Evolutionary conservation across 225 moss, liverwort and hornwort genomes (phyloP).

Genomic region (Anthoceros angustus): DNA sequence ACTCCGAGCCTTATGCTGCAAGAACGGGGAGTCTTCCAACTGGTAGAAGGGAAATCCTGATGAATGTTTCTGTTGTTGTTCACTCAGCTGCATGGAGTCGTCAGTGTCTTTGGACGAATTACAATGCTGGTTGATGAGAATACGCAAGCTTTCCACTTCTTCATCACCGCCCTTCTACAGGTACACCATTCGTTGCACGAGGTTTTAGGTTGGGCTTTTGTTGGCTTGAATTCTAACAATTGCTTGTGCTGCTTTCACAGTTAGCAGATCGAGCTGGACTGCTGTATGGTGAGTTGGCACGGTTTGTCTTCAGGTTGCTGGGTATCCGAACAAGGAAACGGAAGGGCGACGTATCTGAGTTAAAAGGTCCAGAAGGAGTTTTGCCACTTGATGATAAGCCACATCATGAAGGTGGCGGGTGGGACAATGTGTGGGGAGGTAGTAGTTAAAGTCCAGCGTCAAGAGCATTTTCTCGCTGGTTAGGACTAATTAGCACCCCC

Average conservation of each 20-base stretch:
- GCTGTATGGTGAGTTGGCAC: conserved; percentile 82
- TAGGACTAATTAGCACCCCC: background rate
- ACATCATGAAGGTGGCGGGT: background rate
- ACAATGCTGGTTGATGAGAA: conserved; percentile 94
- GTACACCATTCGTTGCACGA: conserved; percentile 10
- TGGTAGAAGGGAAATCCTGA: background rate
- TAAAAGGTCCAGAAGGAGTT: background rate
- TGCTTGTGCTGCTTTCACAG: conserved; percentile 16
- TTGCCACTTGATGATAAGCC: background rate
- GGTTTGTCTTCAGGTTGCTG: conserved; percentile 74
- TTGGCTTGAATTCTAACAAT: background rate
- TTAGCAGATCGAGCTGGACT: conserved; percentile 91
- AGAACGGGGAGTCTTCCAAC: background rate
- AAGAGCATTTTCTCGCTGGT: background rate
- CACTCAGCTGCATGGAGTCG: conserved; percentile 59
- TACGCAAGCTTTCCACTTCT: conserved; percentile 96
- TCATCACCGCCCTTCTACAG: conserved; percentile 92
- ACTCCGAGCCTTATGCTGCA: background rate
- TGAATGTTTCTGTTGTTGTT: background rate
- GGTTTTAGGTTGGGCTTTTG: background rate
- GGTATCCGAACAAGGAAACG: conserved; percentile 45
- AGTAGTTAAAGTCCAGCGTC: background rate
- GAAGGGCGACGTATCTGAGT: background rate
- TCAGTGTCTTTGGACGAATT: conserved; percentile 84
- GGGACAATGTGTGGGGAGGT: background rate